phyloP scores from a whole-genome alignment of 225 moss, liverwort and hornwort species.

The Neckera pumila region DNA sequence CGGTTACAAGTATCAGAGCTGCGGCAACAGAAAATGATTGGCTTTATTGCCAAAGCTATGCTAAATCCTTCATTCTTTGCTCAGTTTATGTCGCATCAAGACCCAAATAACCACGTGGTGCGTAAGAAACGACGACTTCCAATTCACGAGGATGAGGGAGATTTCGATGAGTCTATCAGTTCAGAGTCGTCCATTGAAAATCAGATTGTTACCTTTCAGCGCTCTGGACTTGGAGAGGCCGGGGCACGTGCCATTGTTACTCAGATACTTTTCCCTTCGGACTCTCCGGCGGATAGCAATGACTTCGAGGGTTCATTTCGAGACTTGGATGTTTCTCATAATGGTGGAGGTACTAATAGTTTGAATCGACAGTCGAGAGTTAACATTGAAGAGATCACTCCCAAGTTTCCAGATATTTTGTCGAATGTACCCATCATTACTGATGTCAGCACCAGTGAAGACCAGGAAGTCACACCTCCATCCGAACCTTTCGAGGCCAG shows the following conservation, averaged over 20 bases:
- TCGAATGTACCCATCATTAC: constrained; percentile 24
- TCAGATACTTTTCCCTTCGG: constrained; percentile 46
- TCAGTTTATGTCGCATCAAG: constrained; percentile 68
- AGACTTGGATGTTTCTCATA: constrained; percentile 31
- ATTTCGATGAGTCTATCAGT: constrained; percentile 32
- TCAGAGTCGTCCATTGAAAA: constrained; percentile 46
- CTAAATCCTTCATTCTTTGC: constrained; percentile 69
- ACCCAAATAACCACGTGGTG: constrained; percentile 48
- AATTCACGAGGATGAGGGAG: constrained; percentile 49
- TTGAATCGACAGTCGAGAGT: constrained; percentile 52
- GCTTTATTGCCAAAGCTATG: constrained; percentile 76
- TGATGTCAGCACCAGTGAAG: constrained; percentile 22
- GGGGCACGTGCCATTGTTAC: constrained; percentile 57
- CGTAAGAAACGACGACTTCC: constrained; percentile 91
- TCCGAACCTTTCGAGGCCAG: constrained; percentile 8
- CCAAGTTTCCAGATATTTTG: constrained; percentile 7
- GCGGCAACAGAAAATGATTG: constrained; percentile 86
- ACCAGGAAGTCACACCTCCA: not conserved
- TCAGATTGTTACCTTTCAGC: constrained; percentile 85
- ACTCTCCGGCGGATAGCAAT: constrained; percentile 28
- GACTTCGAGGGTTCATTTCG: constrained; percentile 47
- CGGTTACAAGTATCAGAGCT: constrained; percentile 58
- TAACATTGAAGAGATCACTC: constrained; percentile 59
- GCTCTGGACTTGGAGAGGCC: constrained; percentile 39
- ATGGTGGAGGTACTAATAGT: constrained; percentile 15